Evolutionary conservation across 257 asterid species (phyloP), one percentile per base, ranked within the genome.

Genomic region (Petunia secreta): DNA sequence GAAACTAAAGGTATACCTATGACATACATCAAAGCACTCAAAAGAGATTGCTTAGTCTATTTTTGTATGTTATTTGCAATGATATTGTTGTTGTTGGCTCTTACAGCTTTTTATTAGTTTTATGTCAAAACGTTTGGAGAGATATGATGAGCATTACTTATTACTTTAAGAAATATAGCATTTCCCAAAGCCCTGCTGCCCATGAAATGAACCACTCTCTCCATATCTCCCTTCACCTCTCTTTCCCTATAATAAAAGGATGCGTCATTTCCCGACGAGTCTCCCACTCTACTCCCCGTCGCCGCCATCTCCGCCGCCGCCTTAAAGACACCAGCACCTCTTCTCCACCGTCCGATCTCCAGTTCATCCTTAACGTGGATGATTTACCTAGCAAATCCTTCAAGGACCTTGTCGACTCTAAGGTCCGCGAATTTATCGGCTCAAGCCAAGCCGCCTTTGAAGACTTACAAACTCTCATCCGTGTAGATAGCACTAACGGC

Each of bases 241-340:
- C 60, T 80, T 63, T 43, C 83, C 80, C 91, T 25, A 25, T 25
- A 25, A 25, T 25, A 41, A 78, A 53, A 82, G 86, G 85, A 44
- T 80, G 65, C 10, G 79, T 73, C 38, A 68, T 80, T 80, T 69
- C 43, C 87, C 82, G 85, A 85, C 88, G 86, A 62, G 8, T 79
- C 25, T 64, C 81, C 54, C 36, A 75, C 6, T 63, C 65, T 1
- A 40, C 77, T 59, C 50, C 77, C 63, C 88, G 87, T 81, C 88
- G 89, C 16, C 97, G 96, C 87, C 97, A 87, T 86, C 91, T 82
- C 80, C 97, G 97, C 75, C 97, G 94, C 14, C 89, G 90, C 79
- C 97, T 89, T 0, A 60, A 80, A 46, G 60, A 80, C 68, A 2
- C 11, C 66, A 84, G 77, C 67, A 63, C 79, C 89, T 84, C 74